These are phyloP conservation scores for Beauveria asiatica DNA, from an alignment of 2,329 filamentous ascomycete genomes.

Conservation along the genomic window DNA sequence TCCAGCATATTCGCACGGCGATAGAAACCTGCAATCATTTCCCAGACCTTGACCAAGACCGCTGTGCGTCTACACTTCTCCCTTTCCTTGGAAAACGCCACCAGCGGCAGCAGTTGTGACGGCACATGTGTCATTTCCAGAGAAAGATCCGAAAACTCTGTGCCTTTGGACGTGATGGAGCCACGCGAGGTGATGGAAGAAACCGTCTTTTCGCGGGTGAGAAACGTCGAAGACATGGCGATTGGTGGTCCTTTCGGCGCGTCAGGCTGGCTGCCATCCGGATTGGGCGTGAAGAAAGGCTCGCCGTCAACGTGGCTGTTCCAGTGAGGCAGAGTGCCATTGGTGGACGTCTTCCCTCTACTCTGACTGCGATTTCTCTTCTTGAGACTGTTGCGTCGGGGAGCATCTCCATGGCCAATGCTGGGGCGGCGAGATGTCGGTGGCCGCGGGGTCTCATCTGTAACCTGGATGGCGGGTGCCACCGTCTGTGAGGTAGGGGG, in stretches of 20 bases:
- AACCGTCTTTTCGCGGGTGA: conserved; percentile 34
- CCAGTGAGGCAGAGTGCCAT: conserved; percentile 28
- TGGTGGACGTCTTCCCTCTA: conserved; percentile 36
- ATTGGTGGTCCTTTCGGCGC: conserved; percentile 35
- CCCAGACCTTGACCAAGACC: conserved; percentile 72
- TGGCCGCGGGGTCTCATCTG: conserved; percentile 48
- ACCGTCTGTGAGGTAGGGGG: conserved; percentile 36
- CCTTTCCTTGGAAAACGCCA: conserved; percentile 48
- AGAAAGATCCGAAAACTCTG: conserved; percentile 31
- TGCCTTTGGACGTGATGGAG: conserved; percentile 31
- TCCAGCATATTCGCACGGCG: conserved; percentile 70
- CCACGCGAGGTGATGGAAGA: conserved; percentile 38
- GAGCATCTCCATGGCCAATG: conserved; percentile 19
- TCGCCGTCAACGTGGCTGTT: conserved; percentile 42
- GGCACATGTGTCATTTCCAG: conserved; percentile 35
- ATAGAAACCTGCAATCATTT: conserved; percentile 84
- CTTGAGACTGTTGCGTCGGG: conserved; percentile 43
- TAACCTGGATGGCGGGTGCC: conserved; percentile 70
- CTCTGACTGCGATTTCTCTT: conserved; percentile 44
- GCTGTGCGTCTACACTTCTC: conserved; percentile 40
- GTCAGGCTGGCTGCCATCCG: conserved; percentile 32
- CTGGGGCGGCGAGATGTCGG: conserved; percentile 27
- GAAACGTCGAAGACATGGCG: conserved; percentile 27
- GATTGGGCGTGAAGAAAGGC: conserved; percentile 39
- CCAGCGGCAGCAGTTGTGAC: conserved; percentile 39